Evolutionary conservation across 345 rosid species (phyloP).

Genomic region (Eucalyptus brandiana): DNA sequence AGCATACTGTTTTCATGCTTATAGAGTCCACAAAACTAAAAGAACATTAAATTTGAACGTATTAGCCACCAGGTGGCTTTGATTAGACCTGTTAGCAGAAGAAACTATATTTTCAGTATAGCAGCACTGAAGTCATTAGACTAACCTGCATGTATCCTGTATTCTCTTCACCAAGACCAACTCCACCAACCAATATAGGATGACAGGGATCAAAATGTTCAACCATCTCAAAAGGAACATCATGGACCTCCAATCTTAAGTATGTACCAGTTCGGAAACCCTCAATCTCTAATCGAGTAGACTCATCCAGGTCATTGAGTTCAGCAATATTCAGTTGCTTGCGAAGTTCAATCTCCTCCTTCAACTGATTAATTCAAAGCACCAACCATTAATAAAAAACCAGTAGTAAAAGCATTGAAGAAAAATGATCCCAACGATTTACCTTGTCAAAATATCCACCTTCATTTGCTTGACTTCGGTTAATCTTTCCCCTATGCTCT

Average conservation of each 20-base stretch:
- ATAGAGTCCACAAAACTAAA: neutral
- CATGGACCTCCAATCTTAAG: slow-evolving; percentile 79
- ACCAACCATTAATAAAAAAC: neutral
- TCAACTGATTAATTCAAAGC: slow-evolving; percentile 42
- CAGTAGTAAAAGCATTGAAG: neutral
- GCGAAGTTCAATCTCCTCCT: slow-evolving; percentile 69
- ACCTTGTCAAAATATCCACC: slow-evolving; percentile 73
- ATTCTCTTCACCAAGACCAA: slow-evolving; percentile 83
- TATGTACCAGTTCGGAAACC: slow-evolving; percentile 83
- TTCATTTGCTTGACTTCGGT: slow-evolving; percentile 36
- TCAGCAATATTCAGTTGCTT: slow-evolving; percentile 75
- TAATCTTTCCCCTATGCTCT: slow-evolving; percentile 19
- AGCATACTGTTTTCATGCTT: neutral
- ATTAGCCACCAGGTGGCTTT: neutral
- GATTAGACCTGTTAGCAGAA: neutral
- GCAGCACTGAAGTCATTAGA: neutral
- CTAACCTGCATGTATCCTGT: slow-evolving; percentile 96
- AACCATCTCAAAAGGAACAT: slow-evolving; percentile 92
- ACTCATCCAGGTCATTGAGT: slow-evolving; percentile 74
- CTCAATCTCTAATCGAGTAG: slow-evolving; percentile 68
- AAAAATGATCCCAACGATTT: neutral
- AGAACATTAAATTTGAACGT: neutral
- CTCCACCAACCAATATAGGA: slow-evolving; percentile 82
- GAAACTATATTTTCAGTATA: neutral
- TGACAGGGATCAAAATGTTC: slow-evolving; percentile 84